A percentile compares a stretch with the other conserved stretches of the same genome.
Conservation (phyloP, 176 grass and related monocot species). For the Olyra latifolia region DNA sequence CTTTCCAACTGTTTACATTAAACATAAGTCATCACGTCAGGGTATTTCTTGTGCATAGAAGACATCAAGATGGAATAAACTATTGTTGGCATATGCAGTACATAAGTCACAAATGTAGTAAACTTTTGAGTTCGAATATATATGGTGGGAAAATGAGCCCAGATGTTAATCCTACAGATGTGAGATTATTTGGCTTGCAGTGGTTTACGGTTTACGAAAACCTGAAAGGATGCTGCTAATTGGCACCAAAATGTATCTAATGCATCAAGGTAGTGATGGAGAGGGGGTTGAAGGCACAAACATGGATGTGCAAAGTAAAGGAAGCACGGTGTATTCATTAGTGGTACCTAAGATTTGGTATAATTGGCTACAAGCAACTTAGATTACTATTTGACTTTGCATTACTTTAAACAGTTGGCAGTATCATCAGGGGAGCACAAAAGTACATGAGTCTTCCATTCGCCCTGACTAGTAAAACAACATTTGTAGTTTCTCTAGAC, state of each 20-base stretch:
- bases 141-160: no score
- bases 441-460: neutral
- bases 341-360: neutral
- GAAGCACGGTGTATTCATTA: neutral
- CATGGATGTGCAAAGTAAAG: neutral
- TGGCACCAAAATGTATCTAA: no score
- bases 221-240: no score
- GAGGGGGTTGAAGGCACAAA: neutral
- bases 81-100: neutral
- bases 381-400: no score
- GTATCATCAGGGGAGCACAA: no score
- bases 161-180: no score
- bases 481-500: neutral
- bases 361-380: no score
- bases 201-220: no score
- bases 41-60: neutral
- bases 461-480: neutral
- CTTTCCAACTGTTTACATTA: constrained; percentile 24
- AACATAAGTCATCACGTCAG: neutral
- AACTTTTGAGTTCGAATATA: neutral
- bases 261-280: no score
- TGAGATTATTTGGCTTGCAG: no score
- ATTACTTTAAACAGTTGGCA: no score
- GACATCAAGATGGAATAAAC: neutral
- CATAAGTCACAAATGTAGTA: neutral